Percentiles rank a stretch among this genome's conserved stretches.
Evolutionary conservation across 805 yeast genomes (phyloP).

Genomic region (Ogataea siamensis): DNA sequence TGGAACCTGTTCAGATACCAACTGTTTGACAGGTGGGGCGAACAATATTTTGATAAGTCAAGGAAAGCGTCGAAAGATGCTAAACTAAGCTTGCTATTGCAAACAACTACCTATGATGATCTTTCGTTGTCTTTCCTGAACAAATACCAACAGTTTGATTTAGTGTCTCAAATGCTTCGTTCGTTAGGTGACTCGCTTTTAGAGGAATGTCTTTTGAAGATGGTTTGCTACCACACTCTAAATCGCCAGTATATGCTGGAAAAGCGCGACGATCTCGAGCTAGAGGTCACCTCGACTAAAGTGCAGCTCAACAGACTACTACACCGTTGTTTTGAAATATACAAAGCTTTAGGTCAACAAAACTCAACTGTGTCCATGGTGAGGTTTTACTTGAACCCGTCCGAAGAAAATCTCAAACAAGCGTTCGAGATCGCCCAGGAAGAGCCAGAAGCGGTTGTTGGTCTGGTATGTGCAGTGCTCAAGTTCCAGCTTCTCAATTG

Average conservation of each 20-base stretch:
- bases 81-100: slow-evolving; percentile 13
- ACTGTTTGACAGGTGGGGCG: slow-evolving; percentile 22
- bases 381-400: slow-evolving; percentile 23
- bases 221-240: slow-evolving; percentile 20
- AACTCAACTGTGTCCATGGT: slow-evolving; percentile 16
- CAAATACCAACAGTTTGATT: slow-evolving; percentile 1
- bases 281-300: slow-evolving; percentile 8
- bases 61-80: background rate
- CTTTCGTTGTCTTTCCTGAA: no score
- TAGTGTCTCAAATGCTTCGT: slow-evolving; percentile 14
- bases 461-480: slow-evolving; percentile 26
- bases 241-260: slow-evolving; percentile 10
- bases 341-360: background rate
- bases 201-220: slow-evolving; percentile 16
- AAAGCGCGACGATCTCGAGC: slow-evolving; percentile 1
- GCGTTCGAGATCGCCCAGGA: slow-evolving; percentile 16
- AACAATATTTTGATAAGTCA: slow-evolving; percentile 16
- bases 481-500: slow-evolving; percentile 25
- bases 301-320: slow-evolving; percentile 17
- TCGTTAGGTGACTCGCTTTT: slow-evolving; percentile 17
- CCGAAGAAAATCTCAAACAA: slow-evolving; percentile 16
- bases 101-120: slow-evolving; percentile 11
- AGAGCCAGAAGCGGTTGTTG: slow-evolving; percentile 18
- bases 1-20: slow-evolving; percentile 1
- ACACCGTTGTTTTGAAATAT: slow-evolving; percentile 1